phyloP scores from a whole-genome alignment of 345 rosid species.

The Citrus cavaleriei region DNA sequence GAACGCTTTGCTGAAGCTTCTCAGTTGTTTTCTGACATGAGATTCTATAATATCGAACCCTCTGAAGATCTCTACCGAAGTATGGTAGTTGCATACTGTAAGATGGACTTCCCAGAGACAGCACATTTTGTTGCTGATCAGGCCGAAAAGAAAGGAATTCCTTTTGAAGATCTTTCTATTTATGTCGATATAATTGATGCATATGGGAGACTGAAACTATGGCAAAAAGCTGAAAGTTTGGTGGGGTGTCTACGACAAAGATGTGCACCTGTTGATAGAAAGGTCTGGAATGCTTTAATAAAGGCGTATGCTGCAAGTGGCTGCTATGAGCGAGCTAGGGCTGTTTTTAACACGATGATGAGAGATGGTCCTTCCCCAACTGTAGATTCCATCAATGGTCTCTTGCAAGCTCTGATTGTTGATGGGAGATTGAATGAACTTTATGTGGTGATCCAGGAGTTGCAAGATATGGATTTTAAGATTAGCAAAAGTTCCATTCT shows the following conservation, averaged over 20 bases:
- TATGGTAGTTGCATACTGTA: slow-evolving; percentile 63
- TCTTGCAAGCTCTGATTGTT: slow-evolving; percentile 73
- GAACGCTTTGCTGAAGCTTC: slow-evolving; percentile 69
- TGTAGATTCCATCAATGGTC: slow-evolving; percentile 80
- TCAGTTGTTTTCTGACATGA: slow-evolving; percentile 82
- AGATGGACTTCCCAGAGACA: slow-evolving; percentile 84
- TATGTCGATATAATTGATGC: slow-evolving; percentile 62
- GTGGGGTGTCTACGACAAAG: slow-evolving; percentile 70
- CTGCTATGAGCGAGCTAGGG: slow-evolving; percentile 87
- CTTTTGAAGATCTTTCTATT: slow-evolving; percentile 40
- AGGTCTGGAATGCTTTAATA: slow-evolving; percentile 86
- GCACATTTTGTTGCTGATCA: slow-evolving; percentile 62
- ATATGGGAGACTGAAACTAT: slow-evolving; percentile 66
- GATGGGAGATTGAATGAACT: slow-evolving; percentile 85
- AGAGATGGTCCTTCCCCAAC: slow-evolving; percentile 93
- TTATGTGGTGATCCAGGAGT: slow-evolving; percentile 74
- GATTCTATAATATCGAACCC: slow-evolving; percentile 53
- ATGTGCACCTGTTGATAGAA: slow-evolving; percentile 49
- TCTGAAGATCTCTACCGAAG: slow-evolving; percentile 45
- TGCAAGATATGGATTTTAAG: slow-evolving; percentile 95
- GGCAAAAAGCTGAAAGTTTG: slow-evolving; percentile 88
- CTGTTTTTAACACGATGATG: slow-evolving; percentile 87
- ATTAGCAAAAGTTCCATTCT: slow-evolving; percentile 39
- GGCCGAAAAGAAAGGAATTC: slow-evolving; percentile 52
- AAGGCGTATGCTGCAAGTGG: slow-evolving; percentile 87